Evolutionary conservation across 1,284 basidiomycete genomes (phyloP).

Genomic region (Sporisorium exsertum): DNA sequence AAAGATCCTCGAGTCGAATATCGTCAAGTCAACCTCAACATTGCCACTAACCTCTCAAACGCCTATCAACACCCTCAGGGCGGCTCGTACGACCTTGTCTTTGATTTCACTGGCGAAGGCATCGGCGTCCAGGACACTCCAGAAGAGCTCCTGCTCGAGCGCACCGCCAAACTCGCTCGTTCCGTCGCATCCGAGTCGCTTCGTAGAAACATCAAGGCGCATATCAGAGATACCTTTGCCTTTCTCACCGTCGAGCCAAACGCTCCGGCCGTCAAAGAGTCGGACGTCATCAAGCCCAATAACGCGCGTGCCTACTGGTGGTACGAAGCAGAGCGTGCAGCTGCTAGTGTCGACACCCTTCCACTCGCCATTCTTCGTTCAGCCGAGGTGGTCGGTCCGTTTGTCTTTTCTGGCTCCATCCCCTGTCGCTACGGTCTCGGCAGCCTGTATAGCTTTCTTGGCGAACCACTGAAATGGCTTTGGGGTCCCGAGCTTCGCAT

Average conservation of each 20-base stretch:
- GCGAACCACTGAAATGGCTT: constrained; percentile 48
- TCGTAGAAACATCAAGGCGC: constrained; percentile 38
- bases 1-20: constrained; percentile 56
- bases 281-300: constrained; percentile 39
- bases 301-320: constrained; percentile 47
- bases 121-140: constrained; percentile 30
- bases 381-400: constrained; percentile 53
- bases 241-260: constrained; percentile 48
- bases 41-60: constrained; percentile 21
- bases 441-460: constrained; percentile 32
- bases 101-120: constrained; percentile 60
- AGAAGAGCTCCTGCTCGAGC: constrained; percentile 49
- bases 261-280: constrained; percentile 35
- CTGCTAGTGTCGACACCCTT: constrained; percentile 39
- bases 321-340: constrained; percentile 58
- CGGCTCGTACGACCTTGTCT: constrained; percentile 50
- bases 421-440: constrained; percentile 38
- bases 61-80: constrained; percentile 38
- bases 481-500: constrained; percentile 55
- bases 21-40: constrained; percentile 53
- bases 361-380: constrained; percentile 52
- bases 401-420: constrained; percentile 28
- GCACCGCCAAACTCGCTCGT: constrained; percentile 50
- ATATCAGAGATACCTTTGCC: constrained; percentile 50
- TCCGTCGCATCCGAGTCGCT: constrained; percentile 39